Percentiles rank a stretch among this genome's conserved stretches.
phyloP scores from a whole-genome alignment of 345 rosid genomes.

The Adansonia digitata region DNA sequence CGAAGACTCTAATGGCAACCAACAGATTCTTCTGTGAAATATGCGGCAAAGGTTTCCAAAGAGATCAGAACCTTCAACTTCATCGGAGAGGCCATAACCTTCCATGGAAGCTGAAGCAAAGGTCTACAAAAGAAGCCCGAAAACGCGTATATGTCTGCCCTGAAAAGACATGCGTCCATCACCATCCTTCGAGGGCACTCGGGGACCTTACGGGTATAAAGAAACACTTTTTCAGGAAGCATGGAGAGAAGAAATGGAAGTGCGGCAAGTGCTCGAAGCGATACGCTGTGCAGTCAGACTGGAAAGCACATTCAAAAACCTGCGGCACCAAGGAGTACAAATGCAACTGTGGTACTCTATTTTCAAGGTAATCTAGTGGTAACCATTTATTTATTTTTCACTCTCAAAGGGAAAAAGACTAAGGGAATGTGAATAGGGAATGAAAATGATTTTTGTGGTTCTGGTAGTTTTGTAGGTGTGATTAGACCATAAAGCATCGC shows the following conservation, averaged over 20 bases:
- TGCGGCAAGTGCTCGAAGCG: constrained; percentile 90
- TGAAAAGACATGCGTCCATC: constrained; percentile 76
- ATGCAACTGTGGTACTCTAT: too few relatives aligned
- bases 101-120: constrained; percentile 90
- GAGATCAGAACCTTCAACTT: too few relatives aligned
- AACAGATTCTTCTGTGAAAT: too few relatives aligned
- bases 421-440: neutral
- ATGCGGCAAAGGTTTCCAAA: too few relatives aligned
- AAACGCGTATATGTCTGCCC: constrained; percentile 94
- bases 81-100: too few relatives aligned
- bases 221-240: constrained; percentile 90
- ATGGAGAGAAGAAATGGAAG: constrained; percentile 96
- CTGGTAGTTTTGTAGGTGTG: neutral
- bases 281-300: constrained; percentile 94
- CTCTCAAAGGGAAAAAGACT: neutral
- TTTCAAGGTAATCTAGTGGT: constrained; percentile 43
- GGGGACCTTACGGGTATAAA: constrained; percentile 96
- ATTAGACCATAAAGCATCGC: constrained; percentile 9
- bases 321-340: too few relatives aligned
- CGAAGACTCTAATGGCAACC: constrained; percentile 97
- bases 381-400: too few relatives aligned
- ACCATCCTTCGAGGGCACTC: constrained; percentile 86
- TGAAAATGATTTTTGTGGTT: constrained; percentile 17
- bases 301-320: too few relatives aligned
- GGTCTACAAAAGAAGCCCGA: constrained; percentile 63